Evolutionary conservation across 371 early-diverging fungal genomes (phyloP).

Genomic region (Syncephalastrum monosporum): DNA sequence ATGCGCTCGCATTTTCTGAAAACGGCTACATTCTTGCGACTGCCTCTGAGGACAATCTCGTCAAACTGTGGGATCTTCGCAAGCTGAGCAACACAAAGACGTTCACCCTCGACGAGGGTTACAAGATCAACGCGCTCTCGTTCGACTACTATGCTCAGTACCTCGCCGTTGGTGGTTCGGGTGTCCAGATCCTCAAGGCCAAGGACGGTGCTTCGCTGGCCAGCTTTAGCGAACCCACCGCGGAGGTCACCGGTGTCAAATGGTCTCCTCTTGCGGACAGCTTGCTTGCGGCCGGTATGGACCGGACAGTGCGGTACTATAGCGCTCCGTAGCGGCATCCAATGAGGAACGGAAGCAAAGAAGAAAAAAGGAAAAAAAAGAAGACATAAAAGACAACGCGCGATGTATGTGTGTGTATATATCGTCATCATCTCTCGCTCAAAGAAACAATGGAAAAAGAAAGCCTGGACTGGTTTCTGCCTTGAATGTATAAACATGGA

Average conservation of each 20-base stretch:
- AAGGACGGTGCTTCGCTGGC: conserved; percentile 77
- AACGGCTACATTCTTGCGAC: conserved; percentile 90
- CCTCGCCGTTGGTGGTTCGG: conserved; percentile 74
- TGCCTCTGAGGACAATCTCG: conserved; percentile 65
- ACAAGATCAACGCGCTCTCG: conserved; percentile 58
- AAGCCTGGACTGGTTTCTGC: too few relatives aligned
- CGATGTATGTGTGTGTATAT: too few relatives aligned
- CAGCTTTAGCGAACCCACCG: conserved; percentile 54
- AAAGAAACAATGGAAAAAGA: too few relatives aligned
- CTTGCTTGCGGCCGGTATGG: conserved; percentile 59
- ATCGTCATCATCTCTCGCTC: too few relatives aligned
- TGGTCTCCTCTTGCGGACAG: conserved; percentile 59
- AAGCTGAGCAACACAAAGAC: conserved; percentile 76
- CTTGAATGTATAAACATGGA: too few relatives aligned
- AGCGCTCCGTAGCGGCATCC: conserved; percentile 19
- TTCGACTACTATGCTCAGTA: conserved; percentile 87
- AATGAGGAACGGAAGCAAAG: background rate
- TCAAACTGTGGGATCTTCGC: conserved; percentile 90
- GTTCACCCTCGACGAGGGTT: conserved; percentile 59
- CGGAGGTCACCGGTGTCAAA: conserved; percentile 63
- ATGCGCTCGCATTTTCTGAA: conserved; percentile 81
- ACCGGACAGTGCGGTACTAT: conserved; percentile 64
- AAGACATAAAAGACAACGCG: too few relatives aligned
- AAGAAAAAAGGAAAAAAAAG: background rate
- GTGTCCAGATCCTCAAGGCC: conserved; percentile 68